A percentile compares a stretch with the other conserved stretches of the same genome.
These are phyloP conservation scores for Brassica nigra DNA, from an alignment of 345 rosid genomes.

Conservation along the genomic window DNA sequence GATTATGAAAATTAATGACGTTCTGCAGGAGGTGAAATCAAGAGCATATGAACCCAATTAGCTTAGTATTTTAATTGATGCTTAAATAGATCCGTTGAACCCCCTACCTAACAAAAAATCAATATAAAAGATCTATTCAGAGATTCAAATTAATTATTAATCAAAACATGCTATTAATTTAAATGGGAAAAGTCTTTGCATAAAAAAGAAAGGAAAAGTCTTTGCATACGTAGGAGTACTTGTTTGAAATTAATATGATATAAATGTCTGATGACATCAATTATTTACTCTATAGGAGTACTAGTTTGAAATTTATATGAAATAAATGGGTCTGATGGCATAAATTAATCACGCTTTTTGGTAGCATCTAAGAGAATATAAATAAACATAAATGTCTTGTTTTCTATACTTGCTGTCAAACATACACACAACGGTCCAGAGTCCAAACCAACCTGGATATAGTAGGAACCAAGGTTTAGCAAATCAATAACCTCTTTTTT, in stretches of 20 bases:
- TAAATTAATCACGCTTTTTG: slow-evolving; percentile 15
- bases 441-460: slow-evolving; percentile 47
- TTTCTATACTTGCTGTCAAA: slow-evolving; percentile 35
- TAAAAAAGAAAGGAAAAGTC: background rate
- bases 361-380: slow-evolving; percentile 27
- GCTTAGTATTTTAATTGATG: background rate
- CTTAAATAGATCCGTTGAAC: slow-evolving; percentile 36
- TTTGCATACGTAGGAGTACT: background rate
- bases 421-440: slow-evolving; percentile 37
- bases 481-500: background rate
- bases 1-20: slow-evolving; percentile 19
- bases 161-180: slow-evolving; percentile 18
- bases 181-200: background rate
- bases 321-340: slow-evolving; percentile 17
- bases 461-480: slow-evolving; percentile 40
- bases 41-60: background rate
- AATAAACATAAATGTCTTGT: slow-evolving; percentile 21
- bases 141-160: background rate
- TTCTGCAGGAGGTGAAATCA: background rate
- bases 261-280: slow-evolving; percentile 21
- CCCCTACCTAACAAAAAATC: background rate
- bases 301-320: slow-evolving; percentile 12
- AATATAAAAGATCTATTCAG: background rate
- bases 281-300: slow-evolving; percentile 11
- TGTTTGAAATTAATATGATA: background rate